Evolutionary conservation across 202 grass and related monocot genomes (phyloP).

Genomic region (Miscanthus sacchariflorus): DNA sequence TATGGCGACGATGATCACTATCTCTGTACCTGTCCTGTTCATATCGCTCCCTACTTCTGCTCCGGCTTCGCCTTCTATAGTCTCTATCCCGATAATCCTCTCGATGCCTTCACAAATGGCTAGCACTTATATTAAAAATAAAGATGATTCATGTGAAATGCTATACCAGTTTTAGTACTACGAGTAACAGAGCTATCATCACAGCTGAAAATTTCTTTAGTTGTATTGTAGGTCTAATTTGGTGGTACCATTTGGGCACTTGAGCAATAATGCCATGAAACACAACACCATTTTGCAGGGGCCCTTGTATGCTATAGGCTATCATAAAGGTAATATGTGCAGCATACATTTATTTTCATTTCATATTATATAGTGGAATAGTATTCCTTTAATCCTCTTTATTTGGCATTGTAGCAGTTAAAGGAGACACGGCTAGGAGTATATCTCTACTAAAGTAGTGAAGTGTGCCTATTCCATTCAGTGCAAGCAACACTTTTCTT

Average conservation of each 20-base stretch:
- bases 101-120: conserved; percentile 40
- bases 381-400: not conserved
- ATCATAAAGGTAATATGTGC: not conserved
- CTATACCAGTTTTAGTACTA: not conserved
- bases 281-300: conserved; percentile 10
- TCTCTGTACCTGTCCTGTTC: conserved; percentile 51
- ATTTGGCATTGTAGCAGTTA: not conserved
- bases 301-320: not conserved
- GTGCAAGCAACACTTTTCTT: conserved; percentile 25
- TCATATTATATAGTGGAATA: not conserved
- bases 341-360: not conserved
- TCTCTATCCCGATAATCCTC: conserved; percentile 62
- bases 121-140: conserved; percentile 1
- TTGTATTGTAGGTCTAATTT: not conserved
- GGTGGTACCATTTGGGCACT: conserved; percentile 10
- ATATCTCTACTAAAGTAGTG: not conserved
- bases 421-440: not conserved
- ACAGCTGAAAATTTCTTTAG: not conserved
- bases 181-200: not conserved
- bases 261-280: not conserved
- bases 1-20: conserved; percentile 41
- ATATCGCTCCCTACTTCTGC: conserved; percentile 56
- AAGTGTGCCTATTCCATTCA: not conserved
- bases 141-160: conserved; percentile 18
- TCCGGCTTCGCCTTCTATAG: conserved; percentile 48